Percentiles rank a stretch among this genome's conserved stretches.
These are phyloP conservation scores for Pistacia integerrima DNA, from an alignment of 345 rosid genomes.

Conservation along the genomic window DNA sequence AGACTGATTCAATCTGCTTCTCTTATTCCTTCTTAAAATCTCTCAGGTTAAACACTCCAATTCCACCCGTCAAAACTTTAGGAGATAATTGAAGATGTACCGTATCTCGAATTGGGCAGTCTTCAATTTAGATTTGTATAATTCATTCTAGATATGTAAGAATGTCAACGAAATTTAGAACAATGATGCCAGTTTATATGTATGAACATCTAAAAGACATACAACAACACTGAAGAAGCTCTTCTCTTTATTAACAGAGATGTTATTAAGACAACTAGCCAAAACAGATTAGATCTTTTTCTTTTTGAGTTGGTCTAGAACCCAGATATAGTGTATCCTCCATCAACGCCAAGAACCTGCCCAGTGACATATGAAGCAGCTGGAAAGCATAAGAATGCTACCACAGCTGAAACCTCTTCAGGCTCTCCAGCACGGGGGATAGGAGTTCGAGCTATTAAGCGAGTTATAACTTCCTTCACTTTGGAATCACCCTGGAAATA, in stretches of 20 bases:
- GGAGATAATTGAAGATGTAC: no score
- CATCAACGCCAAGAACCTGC: neutral
- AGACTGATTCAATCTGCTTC: no score
- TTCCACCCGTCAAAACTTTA: no score
- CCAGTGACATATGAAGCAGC: neutral
- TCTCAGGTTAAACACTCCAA: no score
- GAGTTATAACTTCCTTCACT: neutral
- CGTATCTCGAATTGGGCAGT: no score
- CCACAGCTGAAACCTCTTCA: constrained; percentile 25
- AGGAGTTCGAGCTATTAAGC: constrained; percentile 24
- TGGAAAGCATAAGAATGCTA: constrained; percentile 46
- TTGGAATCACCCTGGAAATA: neutral
- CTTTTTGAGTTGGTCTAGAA: neutral
- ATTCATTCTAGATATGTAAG: no score
- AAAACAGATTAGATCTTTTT: neutral
- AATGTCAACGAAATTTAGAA: no score
- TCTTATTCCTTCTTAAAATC: no score
- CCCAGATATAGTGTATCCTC: neutral
- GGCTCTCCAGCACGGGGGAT: constrained; percentile 16
- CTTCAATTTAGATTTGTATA: no score
- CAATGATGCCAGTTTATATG: no score
- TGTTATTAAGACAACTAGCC: neutral
- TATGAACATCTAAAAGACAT: no score
- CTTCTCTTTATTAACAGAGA: neutral
- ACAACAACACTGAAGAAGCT: no score